phyloP scores from a whole-genome alignment of 2,329 filamentous ascomycete genomes.

The Fusarium ambrosium region DNA sequence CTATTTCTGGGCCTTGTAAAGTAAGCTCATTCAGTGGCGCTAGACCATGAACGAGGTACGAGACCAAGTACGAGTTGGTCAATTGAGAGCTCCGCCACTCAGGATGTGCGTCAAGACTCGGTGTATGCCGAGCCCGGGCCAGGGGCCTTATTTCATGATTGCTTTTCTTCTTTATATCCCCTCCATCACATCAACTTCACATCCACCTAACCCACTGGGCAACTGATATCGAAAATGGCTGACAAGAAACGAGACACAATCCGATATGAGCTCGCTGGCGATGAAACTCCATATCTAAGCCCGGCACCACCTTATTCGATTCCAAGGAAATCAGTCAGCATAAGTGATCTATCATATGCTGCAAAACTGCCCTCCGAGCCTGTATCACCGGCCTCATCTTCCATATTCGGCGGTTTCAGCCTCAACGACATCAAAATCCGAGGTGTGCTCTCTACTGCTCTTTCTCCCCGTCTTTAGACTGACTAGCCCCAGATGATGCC shows the following conservation, averaged over 20 bases:
- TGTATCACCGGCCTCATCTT: background rate
- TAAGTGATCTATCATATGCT: background rate
- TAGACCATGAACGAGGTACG: background rate
- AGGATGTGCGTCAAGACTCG: background rate
- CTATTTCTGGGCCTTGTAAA: background rate
- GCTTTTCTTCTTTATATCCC: background rate
- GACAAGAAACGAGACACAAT: background rate
- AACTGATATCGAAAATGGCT: background rate
- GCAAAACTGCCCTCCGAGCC: background rate
- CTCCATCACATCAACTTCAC: background rate
- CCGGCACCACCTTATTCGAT: background rate
- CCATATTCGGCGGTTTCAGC: fast-evolving
- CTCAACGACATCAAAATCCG: background rate
- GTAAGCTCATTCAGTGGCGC: background rate
- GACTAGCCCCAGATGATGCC: constrained; percentile 23
- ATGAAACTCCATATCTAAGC: background rate
- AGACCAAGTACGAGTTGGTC: background rate
- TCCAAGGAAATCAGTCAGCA: background rate
- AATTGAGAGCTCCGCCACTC: background rate
- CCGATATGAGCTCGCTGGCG: background rate
- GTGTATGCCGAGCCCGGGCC: background rate
- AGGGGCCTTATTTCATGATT: background rate
- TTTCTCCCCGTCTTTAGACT: fast-evolving
- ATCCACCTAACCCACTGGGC: too few relatives aligned
- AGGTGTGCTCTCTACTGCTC: background rate